phyloP scores from a whole-genome alignment of 305 asterid species.

The Solanum hybrid region DNA sequence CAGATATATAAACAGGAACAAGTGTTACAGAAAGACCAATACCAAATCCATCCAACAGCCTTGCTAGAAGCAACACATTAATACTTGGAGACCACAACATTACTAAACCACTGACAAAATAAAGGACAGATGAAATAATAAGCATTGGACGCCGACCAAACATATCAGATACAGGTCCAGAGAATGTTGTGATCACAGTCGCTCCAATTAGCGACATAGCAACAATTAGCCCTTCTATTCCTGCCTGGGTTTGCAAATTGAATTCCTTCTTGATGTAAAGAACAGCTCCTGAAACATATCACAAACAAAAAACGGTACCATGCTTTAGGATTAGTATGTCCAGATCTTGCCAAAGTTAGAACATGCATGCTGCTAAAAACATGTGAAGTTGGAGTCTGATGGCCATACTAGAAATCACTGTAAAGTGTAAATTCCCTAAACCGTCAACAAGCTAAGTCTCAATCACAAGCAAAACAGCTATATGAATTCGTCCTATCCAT shows the following conservation, averaged over 20 bases:
- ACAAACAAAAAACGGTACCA: neutral
- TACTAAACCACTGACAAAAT: slow-evolving; percentile 68
- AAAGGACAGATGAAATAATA: slow-evolving; percentile 59
- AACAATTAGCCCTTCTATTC: slow-evolving; percentile 80
- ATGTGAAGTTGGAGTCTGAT: neutral
- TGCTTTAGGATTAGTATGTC: neutral
- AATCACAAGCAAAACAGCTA: neutral
- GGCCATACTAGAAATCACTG: neutral
- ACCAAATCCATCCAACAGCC: slow-evolving; percentile 90
- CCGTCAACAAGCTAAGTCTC: neutral
- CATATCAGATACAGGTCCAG: slow-evolving; percentile 70
- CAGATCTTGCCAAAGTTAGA: neutral
- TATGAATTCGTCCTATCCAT: neutral
- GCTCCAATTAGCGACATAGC: slow-evolving; percentile 94
- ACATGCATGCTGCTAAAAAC: neutral
- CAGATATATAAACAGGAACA: slow-evolving; percentile 86
- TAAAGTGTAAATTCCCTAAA: neutral
- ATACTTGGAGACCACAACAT: slow-evolving; percentile 92
- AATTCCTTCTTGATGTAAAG: slow-evolving; percentile 84
- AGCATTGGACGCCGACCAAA: slow-evolving; percentile 93
- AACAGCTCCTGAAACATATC: slow-evolving; percentile 56
- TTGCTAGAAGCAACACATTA: slow-evolving; percentile 62
- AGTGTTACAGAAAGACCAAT: slow-evolving; percentile 90
- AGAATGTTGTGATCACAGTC: slow-evolving; percentile 66
- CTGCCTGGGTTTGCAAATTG: slow-evolving; percentile 57